Evolutionary conservation across 2,329 filamentous ascomycete species (phyloP), one percentile per base, ranked within the genome.

Genomic region (Paradendryphiella salina): DNA sequence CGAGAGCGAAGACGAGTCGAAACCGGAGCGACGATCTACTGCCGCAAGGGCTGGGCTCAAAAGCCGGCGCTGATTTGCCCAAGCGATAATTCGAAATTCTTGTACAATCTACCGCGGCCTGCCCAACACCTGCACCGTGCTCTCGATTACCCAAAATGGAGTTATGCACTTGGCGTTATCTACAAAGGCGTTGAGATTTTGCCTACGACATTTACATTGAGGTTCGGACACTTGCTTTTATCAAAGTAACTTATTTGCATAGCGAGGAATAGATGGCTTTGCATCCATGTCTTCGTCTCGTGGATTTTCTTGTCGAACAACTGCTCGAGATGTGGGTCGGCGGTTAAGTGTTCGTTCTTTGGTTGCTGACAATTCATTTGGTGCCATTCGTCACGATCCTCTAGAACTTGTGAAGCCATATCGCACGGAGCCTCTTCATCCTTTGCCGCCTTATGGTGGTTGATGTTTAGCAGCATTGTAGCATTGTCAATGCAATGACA

Each of bases 1-100:
- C 4, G 75, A 73, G 38, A 77, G 75, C 54, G 77, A 79, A 45
- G 75, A 76, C 50, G 70, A 72, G 37, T 50, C 65, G 23, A 70
- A 64, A 52, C 67, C 66, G 15, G 64, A 64, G 6, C 63, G 65
- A 50, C 59, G 70, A 26, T 73, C 70, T n/a, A 72, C 68, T 11
- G 64, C 61, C 6, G 65, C 63, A 29, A 67, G 68, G 31, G 60
- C 68, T 18, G 68, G 65, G 15, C 52, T 71, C 17, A 58, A 64
- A 44, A 60, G 66, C 46, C 66, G 69, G 37, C 61, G 61, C 45
- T 70, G 49, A 63, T 45, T 14, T 23, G 29, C 10, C 20, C 4
- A 39, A 21, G n/a, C 11, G 33, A 35, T 50, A 21, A 23, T 51
- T 33, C 39, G 33, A 34, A 38, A 31, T 47, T 42, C 9, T 41